A percentile compares a stretch with the other conserved stretches of the same genome.
Conservation (phyloP, 768 basidiomycete genomes). For the Terana coerulea region DNA sequence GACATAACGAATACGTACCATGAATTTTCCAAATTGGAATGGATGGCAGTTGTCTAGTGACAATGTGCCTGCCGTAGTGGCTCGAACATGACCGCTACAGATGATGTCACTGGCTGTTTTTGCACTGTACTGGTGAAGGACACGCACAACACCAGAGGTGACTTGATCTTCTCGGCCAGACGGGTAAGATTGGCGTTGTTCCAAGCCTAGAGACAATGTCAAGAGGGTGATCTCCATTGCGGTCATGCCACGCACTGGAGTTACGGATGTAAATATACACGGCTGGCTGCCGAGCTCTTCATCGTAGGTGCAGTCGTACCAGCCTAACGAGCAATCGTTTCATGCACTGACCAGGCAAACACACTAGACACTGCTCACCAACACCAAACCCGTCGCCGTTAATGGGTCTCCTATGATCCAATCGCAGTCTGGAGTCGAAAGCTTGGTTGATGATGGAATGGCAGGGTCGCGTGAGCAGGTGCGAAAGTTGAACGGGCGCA, state of each 20-base stretch:
- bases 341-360: no score
- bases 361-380: no score
- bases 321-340: no score
- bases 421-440: constrained; percentile 86
- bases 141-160: constrained; percentile 89
- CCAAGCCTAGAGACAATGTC: constrained; percentile 68
- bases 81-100: constrained; percentile 82
- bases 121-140: neutral
- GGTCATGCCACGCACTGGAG: constrained; percentile 62
- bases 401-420: constrained; percentile 81
- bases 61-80: constrained; percentile 89
- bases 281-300: constrained; percentile 83
- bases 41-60: constrained; percentile 95
- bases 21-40: constrained; percentile 86
- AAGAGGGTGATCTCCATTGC: neutral
- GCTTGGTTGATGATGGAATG: constrained; percentile 98
- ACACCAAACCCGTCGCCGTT: constrained; percentile 97
- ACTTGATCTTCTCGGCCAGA: constrained; percentile 95
- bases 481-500: constrained; percentile 86
- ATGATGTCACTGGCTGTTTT: no score
- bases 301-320: constrained; percentile 89
- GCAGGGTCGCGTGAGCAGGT: constrained; percentile 90
- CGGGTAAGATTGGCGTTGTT: constrained; percentile 92
- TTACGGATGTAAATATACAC: constrained; percentile 94
- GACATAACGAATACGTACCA: constrained; percentile 51